Conservation (phyloP, 2,329 filamentous ascomycete species). For the Curvularia eragrostidis region DNA sequence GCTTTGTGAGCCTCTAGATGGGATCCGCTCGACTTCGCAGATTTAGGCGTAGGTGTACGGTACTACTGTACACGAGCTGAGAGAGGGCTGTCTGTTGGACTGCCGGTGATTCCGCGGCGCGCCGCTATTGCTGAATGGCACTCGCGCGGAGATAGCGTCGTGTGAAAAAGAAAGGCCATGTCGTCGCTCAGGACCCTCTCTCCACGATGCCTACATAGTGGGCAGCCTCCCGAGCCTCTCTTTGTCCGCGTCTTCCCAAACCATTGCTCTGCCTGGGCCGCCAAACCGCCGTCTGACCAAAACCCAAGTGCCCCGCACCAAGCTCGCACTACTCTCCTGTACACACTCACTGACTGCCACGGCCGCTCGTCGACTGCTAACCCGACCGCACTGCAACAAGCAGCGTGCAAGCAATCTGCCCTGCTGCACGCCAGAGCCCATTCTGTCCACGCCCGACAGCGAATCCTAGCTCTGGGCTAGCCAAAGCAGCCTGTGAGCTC, state of each 20-base stretch:
- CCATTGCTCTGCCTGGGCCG: not conserved
- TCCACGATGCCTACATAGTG: not conserved
- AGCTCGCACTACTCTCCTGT: too few relatives aligned
- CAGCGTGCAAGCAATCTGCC: not conserved
- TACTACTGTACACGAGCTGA: too few relatives aligned
- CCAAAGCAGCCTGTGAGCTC: slow-evolving; percentile 29
- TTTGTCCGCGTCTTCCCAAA: not conserved
- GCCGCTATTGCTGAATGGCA: slow-evolving; percentile 24
- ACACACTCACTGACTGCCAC: not conserved
- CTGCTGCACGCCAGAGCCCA: not conserved
- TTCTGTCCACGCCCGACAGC: not conserved
- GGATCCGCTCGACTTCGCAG: slow-evolving; percentile 12
- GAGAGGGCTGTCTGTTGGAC: slow-evolving; percentile 21
- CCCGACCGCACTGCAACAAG: not conserved
- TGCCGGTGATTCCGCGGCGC: slow-evolving; percentile 30
- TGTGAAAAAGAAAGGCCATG: slow-evolving; percentile 15
- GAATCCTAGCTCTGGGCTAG: slow-evolving; percentile 17
- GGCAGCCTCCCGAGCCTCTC: not conserved
- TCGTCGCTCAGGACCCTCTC: slow-evolving; percentile 3
- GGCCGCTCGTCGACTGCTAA: not conserved
- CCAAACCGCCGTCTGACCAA: not conserved
- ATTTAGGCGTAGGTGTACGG: not conserved
- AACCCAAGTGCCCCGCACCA: not conserved
- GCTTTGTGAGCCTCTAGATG: slow-evolving; percentile 23
- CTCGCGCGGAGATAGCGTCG: slow-evolving; percentile 30